phyloP scores from a whole-genome alignment of 2,329 filamentous ascomycete species.

The Fusarium euwallaceae region DNA sequence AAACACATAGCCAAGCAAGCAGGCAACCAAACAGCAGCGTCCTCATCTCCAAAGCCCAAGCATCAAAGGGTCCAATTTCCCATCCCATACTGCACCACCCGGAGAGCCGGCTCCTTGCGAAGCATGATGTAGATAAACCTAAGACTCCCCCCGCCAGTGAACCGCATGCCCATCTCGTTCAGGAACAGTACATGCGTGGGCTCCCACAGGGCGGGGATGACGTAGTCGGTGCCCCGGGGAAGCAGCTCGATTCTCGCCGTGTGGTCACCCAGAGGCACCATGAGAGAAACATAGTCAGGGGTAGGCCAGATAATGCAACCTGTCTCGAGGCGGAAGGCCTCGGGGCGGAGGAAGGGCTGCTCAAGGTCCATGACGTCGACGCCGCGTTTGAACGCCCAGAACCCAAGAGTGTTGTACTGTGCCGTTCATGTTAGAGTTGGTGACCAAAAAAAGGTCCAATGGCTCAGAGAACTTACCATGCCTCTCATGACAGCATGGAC shows the following conservation, averaged over 20 bases:
- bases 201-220: constrained; percentile 24
- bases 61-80: too few relatives aligned
- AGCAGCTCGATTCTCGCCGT: constrained; percentile 22
- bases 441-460: not conserved
- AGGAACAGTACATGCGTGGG: constrained; percentile 32
- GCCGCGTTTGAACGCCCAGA: not conserved
- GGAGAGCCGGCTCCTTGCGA: too few relatives aligned
- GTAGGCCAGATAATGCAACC: constrained; percentile 32
- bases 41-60: not conserved
- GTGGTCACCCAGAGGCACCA: constrained; percentile 31
- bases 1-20: not conserved
- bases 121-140: constrained; percentile 36
- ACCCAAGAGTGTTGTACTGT: constrained; percentile 21
- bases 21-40: not conserved
- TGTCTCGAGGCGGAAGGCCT: constrained; percentile 35
- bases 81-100: too few relatives aligned
- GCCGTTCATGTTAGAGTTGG: not conserved
- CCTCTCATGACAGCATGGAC: constrained; percentile 27
- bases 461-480: constrained; percentile 20
- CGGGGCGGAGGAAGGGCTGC: constrained; percentile 26
- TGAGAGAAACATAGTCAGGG: constrained; percentile 11
- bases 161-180: constrained; percentile 33
- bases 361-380: constrained; percentile 24
- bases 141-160: constrained; percentile 33
- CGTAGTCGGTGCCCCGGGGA: constrained; percentile 21